Percentiles rank a stretch among this genome's conserved stretches.
Evolutionary conservation across 352 stramenopile genomes (phyloP).

Genomic region (Globisporangium okanoganense): DNA sequence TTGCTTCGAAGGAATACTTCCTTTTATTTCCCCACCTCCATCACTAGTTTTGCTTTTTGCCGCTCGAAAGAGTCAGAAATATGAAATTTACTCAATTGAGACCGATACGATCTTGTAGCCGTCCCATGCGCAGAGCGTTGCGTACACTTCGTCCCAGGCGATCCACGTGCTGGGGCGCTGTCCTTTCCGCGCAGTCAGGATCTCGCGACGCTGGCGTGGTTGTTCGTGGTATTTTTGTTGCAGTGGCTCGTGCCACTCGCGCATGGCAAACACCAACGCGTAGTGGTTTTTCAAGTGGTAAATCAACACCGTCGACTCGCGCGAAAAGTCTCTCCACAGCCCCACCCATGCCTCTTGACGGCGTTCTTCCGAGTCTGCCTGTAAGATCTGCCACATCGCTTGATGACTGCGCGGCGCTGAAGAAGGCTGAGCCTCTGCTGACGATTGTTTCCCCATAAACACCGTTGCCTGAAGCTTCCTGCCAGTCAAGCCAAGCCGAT

Average conservation of each 20-base stretch:
- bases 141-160: conserved; percentile 41
- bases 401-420: not conserved
- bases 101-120: conserved; percentile 62
- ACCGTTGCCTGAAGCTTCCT: not conserved
- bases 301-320: conserved; percentile 28
- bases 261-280: conserved; percentile 59
- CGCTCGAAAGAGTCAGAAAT: not conserved
- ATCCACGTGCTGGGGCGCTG: conserved; percentile 64
- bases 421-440: not conserved
- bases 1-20: no score
- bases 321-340: conserved; percentile 20
- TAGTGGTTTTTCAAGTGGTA: conserved; percentile 85
- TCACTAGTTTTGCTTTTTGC: conserved; percentile 2
- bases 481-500: not conserved
- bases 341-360: conserved; percentile 12
- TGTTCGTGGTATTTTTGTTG: not conserved
- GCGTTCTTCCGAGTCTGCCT: conserved; percentile 11
- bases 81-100: not conserved
- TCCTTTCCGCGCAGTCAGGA: conserved; percentile 59
- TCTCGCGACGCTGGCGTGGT: conserved; percentile 19
- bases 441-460: conserved; percentile 8
- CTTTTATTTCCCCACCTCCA: not conserved
- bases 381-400: not conserved
- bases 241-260: conserved; percentile 31
- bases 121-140: conserved; percentile 52